Conservation (phyloP, 1,284 basidiomycete genomes). For the Peniophora sp. region DNA sequence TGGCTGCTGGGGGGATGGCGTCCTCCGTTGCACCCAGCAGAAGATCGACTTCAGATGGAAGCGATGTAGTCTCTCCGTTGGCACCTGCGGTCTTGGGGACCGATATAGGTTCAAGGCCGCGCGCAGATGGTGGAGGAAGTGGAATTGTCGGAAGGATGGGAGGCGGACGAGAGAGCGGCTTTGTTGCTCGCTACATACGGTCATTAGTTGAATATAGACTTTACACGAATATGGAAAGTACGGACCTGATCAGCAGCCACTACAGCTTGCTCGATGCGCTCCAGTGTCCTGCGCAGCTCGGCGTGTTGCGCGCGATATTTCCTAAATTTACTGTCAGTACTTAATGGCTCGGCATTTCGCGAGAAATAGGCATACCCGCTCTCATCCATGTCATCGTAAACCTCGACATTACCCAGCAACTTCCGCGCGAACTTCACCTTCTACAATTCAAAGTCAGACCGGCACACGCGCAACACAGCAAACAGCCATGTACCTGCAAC, state of each 20-base stretch:
- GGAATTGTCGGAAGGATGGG: constrained; percentile 23
- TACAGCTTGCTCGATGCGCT: constrained; percentile 44
- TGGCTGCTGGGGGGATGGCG: background rate
- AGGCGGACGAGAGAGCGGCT: constrained; percentile 28
- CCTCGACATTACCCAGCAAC: constrained; percentile 49
- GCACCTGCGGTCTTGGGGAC: background rate
- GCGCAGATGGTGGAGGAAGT: constrained; percentile 9
- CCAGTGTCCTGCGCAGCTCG: constrained; percentile 39
- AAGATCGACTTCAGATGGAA: constrained; percentile 2
- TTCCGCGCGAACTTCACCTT: constrained; percentile 55
- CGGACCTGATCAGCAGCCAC: constrained; percentile 41
- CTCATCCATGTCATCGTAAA: constrained; percentile 31
- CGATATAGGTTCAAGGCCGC: background rate
- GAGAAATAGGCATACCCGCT: constrained; percentile 31
- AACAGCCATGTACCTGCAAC: constrained; percentile 39
- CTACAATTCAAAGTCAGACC: constrained; percentile 25
- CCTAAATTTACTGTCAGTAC: constrained; percentile 26
- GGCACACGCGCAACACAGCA: background rate
- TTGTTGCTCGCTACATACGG: constrained; percentile 24
- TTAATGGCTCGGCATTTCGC: background rate
- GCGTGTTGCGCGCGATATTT: constrained; percentile 31
- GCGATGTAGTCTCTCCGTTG: background rate
- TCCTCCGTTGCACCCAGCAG: constrained; percentile 4
- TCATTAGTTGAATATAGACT: background rate
- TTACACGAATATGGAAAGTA: background rate